A percentile compares a stretch with the other conserved stretches of the same genome.
Evolutionary conservation across 148 eudicot species (phyloP).

Genomic region (Rhododendron griersonianum): DNA sequence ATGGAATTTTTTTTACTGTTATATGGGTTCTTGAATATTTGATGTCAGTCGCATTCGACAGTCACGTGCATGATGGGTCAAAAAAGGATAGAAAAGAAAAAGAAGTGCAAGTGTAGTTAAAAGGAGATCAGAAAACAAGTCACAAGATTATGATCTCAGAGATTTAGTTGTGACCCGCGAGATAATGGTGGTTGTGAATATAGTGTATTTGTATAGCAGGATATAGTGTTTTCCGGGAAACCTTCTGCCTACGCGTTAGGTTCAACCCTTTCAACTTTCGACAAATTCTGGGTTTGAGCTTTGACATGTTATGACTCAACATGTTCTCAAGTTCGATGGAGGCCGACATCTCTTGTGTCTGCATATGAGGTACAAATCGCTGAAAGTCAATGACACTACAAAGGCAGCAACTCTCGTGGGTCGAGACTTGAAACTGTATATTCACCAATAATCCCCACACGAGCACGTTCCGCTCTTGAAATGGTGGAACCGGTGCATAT

Average conservation of each 20-base stretch:
- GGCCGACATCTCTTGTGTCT: background rate
- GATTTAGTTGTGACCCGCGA: background rate
- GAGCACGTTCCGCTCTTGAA: slow-evolving; percentile 72
- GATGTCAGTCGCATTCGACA: background rate
- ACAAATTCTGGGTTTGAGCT: background rate
- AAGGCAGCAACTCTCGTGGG: background rate
- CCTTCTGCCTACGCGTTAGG: background rate
- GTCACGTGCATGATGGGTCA: background rate
- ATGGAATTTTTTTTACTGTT: background rate
- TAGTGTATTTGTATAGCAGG: background rate
- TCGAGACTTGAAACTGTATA: background rate
- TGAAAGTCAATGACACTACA: background rate
- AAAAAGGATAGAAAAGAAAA: background rate
- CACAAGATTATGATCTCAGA: background rate
- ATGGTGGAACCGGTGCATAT: slow-evolving; percentile 86
- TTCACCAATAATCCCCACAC: slow-evolving; percentile 82
- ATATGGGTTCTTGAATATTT: background rate
- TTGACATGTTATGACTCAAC: background rate
- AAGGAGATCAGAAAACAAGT: too few relatives aligned
- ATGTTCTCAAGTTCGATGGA: background rate
- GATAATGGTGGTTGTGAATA: background rate
- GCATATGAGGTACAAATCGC: background rate
- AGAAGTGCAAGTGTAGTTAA: background rate
- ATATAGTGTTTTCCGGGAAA: background rate
- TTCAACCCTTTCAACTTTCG: background rate